Evolutionary conservation across 2,329 filamentous ascomycete species (phyloP).

Genomic region (Hortaea werneckii): DNA sequence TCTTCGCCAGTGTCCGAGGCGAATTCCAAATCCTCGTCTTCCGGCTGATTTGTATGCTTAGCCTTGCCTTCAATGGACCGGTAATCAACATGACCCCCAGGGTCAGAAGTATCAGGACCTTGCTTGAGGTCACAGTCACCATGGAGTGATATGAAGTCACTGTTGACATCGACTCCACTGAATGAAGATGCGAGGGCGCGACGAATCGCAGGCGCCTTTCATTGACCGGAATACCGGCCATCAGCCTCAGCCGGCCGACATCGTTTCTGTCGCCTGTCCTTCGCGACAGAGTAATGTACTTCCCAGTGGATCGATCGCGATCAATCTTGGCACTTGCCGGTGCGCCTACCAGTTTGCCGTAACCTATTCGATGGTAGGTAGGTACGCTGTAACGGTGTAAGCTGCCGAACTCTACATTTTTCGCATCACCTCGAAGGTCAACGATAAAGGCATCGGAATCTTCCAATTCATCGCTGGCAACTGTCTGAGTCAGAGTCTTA

Average conservation of each 20-base stretch:
- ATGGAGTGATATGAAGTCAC: constrained; percentile 12
- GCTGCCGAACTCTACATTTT: constrained; percentile 65
- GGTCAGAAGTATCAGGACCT: constrained; percentile 6
- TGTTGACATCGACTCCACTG: neutral
- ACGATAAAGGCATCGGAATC: constrained; percentile 43
- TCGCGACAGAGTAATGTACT: constrained; percentile 3
- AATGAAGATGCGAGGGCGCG: neutral
- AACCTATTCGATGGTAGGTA: constrained; percentile 57
- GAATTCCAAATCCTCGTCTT: constrained; percentile 29
- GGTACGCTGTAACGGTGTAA: constrained; percentile 65
- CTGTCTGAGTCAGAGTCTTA: neutral
- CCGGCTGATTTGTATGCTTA: constrained; percentile 9
- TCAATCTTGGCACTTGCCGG: constrained; percentile 54
- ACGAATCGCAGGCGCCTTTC: constrained; percentile 3
- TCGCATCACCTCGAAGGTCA: constrained; percentile 66
- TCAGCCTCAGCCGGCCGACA: neutral
- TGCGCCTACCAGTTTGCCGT: constrained; percentile 61
- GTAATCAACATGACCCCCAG: constrained; percentile 25
- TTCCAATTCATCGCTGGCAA: constrained; percentile 9
- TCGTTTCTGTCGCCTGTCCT: neutral
- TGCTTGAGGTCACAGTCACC: constrained; percentile 12
- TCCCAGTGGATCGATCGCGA: constrained; percentile 48
- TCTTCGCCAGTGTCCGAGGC: constrained; percentile 20
- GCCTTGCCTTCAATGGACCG: constrained; percentile 28
- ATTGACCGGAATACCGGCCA: neutral